These are phyloP conservation scores for Salix brachista DNA, from an alignment of 345 rosid genomes.

Conservation along the genomic window DNA sequence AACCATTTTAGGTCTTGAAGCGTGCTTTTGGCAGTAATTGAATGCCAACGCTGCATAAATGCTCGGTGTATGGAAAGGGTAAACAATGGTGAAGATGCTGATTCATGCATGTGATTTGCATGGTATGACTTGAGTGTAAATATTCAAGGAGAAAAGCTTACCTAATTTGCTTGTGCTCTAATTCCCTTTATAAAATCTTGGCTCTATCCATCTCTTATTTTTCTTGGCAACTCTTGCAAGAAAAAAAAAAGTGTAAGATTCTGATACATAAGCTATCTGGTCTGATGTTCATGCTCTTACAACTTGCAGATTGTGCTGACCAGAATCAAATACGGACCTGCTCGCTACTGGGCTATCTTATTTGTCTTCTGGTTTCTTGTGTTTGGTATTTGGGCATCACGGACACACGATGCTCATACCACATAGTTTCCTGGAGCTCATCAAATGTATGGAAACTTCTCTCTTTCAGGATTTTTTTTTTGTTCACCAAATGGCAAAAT, in stretches of 20 bases:
- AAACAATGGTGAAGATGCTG: not conserved
- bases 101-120: not conserved
- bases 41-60: not conserved
- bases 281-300: not conserved
- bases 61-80: not conserved
- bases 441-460: not conserved
- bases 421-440: slow-evolving; percentile 2
- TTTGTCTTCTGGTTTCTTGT: slow-evolving; percentile 98
- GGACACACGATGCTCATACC: slow-evolving; percentile 55
- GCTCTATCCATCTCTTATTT: not conserved
- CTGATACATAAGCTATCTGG: not conserved
- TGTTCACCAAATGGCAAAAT: not conserved
- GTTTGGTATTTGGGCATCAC: slow-evolving; percentile 93
- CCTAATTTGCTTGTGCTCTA: not conserved
- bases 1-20: not conserved
- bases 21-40: not conserved
- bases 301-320: slow-evolving; percentile 81
- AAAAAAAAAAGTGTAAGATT: not conserved
- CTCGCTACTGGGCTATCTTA: slow-evolving; percentile 94
- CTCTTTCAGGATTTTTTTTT: not conserved
- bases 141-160: not conserved
- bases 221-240: not conserved
- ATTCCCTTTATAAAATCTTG: not conserved
- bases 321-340: slow-evolving; percentile 97
- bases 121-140: not conserved